Evolutionary conservation across 768 basidiomycete species (phyloP).

Genomic region (Tylopilus sp.): DNA sequence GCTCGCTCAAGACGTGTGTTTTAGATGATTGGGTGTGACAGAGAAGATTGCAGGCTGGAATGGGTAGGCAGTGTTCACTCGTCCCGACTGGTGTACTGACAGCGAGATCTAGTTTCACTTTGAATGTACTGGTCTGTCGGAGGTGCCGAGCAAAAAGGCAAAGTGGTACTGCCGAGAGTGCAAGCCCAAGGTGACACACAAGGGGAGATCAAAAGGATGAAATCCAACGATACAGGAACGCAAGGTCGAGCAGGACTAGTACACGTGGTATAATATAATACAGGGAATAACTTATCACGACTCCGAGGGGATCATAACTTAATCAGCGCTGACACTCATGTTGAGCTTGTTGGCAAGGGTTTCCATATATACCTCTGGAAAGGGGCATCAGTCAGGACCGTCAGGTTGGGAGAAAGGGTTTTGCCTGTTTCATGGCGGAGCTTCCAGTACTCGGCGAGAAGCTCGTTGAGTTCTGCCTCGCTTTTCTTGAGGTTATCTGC

Average conservation of each 20-base stretch:
- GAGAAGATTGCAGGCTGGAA: conserved; percentile 64
- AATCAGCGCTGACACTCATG: conserved; percentile 41
- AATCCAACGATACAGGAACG: not conserved
- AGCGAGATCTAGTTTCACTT: conserved; percentile 59
- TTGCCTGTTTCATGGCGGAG: conserved; percentile 76
- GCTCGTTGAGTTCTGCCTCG: conserved; percentile 75
- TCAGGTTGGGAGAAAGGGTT: not conserved
- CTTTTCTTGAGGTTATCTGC: conserved; percentile 69
- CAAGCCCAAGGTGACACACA: conserved; percentile 34
- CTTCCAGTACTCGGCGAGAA: conserved; percentile 82
- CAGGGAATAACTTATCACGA: conserved; percentile 23
- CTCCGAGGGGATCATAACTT: not conserved
- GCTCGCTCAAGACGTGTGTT: not conserved
- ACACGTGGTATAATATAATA: conserved; percentile 16
- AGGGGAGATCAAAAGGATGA: conserved; percentile 32
- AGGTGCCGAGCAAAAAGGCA: conserved; percentile 50
- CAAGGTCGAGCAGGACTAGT: not conserved
- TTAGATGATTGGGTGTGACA: conserved; percentile 91
- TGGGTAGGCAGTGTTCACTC: conserved; percentile 58
- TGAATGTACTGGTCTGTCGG: conserved; percentile 57
- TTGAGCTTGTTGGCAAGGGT: conserved; percentile 79
- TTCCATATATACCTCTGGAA: conserved; percentile 80
- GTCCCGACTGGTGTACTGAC: not conserved
- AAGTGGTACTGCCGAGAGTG: conserved; percentile 78
- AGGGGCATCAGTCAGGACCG: conserved; percentile 2